Evolutionary conservation across 345 rosid genomes (phyloP).

Genomic region (Eucalyptus marginata): DNA sequence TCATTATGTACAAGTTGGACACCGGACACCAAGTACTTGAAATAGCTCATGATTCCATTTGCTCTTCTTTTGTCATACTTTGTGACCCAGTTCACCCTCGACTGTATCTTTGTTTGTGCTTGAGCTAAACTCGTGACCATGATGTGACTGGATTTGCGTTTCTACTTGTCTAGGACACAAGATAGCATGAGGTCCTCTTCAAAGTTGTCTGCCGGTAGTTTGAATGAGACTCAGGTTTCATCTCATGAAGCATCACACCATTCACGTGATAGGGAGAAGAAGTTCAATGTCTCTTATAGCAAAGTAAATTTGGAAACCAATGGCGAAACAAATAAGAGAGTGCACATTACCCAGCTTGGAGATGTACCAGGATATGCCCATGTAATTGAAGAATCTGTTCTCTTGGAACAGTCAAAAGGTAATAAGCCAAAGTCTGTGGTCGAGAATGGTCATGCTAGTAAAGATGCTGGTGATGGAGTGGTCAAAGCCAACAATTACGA

Average conservation of each 20-base stretch:
- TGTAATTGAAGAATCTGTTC: constrained; percentile 27
- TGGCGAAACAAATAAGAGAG: constrained; percentile 26
- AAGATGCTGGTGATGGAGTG: constrained; percentile 1
- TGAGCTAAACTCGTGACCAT: background rate
- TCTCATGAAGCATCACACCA: constrained; percentile 17
- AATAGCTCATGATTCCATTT: background rate
- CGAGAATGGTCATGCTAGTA: constrained; percentile 2
- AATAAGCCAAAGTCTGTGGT: constrained; percentile 6
- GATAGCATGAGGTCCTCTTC: constrained; percentile 10
- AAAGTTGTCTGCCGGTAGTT: constrained; percentile 3
- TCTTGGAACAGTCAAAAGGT: constrained; percentile 3
- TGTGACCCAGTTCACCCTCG: background rate
- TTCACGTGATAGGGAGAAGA: constrained; percentile 33
- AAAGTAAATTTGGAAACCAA: constrained; percentile 21
- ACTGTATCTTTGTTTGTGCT: background rate
- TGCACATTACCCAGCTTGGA: constrained; percentile 31
- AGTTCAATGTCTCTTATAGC: constrained; percentile 33
- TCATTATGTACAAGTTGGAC: background rate
- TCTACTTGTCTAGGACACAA: constrained; percentile 22
- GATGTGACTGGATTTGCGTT: background rate
- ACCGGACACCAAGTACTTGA: background rate
- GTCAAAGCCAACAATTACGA: constrained; percentile 7
- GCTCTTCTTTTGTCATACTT: background rate
- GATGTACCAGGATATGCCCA: constrained; percentile 33
- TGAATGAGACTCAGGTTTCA: constrained; percentile 8